phyloP scores from a whole-genome alignment of 352 stramenopile species.

The Phytophthora fragariae region DNA sequence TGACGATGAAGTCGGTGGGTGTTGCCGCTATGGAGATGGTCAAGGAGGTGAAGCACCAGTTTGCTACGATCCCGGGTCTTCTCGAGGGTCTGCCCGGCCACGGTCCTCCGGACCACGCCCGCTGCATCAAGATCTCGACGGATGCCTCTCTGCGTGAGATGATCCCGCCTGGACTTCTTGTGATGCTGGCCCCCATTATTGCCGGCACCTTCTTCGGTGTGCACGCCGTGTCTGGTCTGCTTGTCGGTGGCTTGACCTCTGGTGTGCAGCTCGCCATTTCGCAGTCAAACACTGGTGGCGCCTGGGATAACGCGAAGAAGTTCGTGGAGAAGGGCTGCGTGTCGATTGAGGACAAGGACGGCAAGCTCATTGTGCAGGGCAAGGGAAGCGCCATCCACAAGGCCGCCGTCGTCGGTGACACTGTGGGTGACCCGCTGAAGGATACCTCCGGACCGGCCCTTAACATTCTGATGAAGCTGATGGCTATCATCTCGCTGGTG shows the following conservation, averaged over 20 bases:
- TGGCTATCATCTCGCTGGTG: slow-evolving; percentile 99
- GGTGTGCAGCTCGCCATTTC: slow-evolving; percentile 99
- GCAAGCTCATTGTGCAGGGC: slow-evolving; percentile 89
- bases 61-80: slow-evolving; percentile 98
- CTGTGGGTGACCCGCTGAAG: slow-evolving; percentile 99
- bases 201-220: slow-evolving; percentile 98
- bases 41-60: slow-evolving; percentile 99
- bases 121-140: slow-evolving; percentile 99
- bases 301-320: slow-evolving; percentile 99
- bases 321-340: slow-evolving; percentile 98
- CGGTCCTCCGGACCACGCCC: slow-evolving; percentile 85
- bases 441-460: slow-evolving; percentile 99
- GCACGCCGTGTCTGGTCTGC: slow-evolving; percentile 96
- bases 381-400: slow-evolving; percentile 99
- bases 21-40: slow-evolving; percentile 99
- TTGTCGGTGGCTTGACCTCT: slow-evolving; percentile 96
- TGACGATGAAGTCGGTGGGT: slow-evolving; percentile 99
- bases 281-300: slow-evolving; percentile 99
- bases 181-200: slow-evolving; percentile 98
- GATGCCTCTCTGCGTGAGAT: slow-evolving; percentile 99
- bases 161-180: slow-evolving; percentile 97
- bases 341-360: slow-evolving; percentile 92
- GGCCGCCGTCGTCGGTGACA: slow-evolving; percentile 97
- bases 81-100: slow-evolving; percentile 93
- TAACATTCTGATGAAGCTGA: slow-evolving; percentile 99